Conservation (phyloP, 805 yeast species). For the Kuraishia hungarica region DNA sequence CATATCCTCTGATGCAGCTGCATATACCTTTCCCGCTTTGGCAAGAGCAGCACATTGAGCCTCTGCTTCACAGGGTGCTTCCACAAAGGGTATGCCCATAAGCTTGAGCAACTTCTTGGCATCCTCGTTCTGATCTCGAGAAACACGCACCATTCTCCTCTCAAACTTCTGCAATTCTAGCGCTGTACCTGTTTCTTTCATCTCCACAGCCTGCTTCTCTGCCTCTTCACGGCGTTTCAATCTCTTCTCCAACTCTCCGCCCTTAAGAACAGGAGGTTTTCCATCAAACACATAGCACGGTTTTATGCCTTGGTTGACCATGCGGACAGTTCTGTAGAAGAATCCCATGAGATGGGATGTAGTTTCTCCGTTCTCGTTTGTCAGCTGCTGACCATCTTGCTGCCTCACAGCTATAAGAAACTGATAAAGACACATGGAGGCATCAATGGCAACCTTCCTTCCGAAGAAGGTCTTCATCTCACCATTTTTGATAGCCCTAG, state of each 20-base stretch:
- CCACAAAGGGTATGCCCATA: conserved; percentile 93
- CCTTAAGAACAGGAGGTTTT: conserved; percentile 89
- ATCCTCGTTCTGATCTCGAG: conserved; percentile 88
- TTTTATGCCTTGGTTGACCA: conserved; percentile 89
- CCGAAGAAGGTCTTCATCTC: conserved; percentile 88
- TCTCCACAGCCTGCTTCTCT: conserved; percentile 58
- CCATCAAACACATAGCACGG: conserved; percentile 98
- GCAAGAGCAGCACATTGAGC: conserved; percentile 97
- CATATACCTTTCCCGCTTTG: conserved; percentile 82
- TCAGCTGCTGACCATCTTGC: conserved; percentile 90
- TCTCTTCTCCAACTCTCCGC: conserved; percentile 88
- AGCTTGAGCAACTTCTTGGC: conserved; percentile 71
- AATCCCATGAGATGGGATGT: conserved; percentile 93
- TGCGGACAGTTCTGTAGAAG: conserved; percentile 85
- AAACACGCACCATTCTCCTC: conserved; percentile 82
- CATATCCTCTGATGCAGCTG: conserved; percentile 99
- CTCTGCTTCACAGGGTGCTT: conserved; percentile 98
- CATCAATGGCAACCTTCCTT: conserved; percentile 91
- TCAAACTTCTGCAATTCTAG: conserved; percentile 73
- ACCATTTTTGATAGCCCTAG: conserved; percentile 63
- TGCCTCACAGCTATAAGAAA: conserved; percentile 94
- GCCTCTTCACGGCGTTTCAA: conserved; percentile 78
- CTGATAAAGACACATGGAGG: conserved; percentile 95
- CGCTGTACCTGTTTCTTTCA: conserved; percentile 72
- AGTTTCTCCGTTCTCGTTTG: conserved; percentile 85